A percentile compares a stretch with the other conserved stretches of the same genome.
These are phyloP conservation scores for Tolypocladium ovalisporum DNA, from an alignment of 2,329 filamentous ascomycete genomes.

Conservation along the genomic window DNA sequence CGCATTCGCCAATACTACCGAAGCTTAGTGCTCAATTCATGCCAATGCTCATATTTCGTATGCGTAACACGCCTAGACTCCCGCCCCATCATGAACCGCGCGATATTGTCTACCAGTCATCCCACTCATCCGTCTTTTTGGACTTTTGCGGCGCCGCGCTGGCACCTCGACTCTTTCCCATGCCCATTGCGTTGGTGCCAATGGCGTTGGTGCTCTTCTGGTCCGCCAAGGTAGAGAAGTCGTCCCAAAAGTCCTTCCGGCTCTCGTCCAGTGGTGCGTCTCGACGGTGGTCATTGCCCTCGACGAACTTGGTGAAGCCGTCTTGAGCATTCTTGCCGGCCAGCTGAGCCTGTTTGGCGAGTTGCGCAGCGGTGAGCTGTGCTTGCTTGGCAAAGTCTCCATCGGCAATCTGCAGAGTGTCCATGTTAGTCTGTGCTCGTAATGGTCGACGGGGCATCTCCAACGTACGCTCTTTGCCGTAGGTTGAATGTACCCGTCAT, in stretches of 20 bases:
- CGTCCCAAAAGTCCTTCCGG: constrained; percentile 86
- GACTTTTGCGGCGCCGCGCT: constrained; percentile 23
- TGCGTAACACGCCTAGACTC: constrained; percentile 15
- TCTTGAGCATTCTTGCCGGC: constrained; percentile 68
- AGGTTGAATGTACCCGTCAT: constrained; percentile 85
- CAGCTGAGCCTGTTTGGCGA: constrained; percentile 53
- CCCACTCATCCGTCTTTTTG: constrained; percentile 48
- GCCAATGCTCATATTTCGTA: constrained; percentile 5
- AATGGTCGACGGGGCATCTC: neutral
- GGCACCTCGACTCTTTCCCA: constrained; percentile 29
- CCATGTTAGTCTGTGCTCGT: constrained; percentile 11
- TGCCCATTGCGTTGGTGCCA: constrained; percentile 49
- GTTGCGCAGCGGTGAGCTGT: constrained; percentile 51
- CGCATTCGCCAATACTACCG: neutral
- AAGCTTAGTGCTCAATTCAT: neutral
- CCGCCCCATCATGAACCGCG: constrained; percentile 12
- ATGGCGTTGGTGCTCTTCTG: constrained; percentile 39
- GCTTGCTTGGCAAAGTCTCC: constrained; percentile 64
- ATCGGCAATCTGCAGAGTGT: constrained; percentile 54
- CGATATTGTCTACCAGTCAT: constrained; percentile 39
- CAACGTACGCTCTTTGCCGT: constrained; percentile 45
- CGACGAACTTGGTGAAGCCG: constrained; percentile 77
- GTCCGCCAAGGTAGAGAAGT: constrained; percentile 64
- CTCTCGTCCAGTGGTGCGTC: constrained; percentile 42
- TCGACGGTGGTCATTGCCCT: constrained; percentile 45